phyloP scores from a whole-genome alignment of 208 protist genomes.

The Blastocrithidia nonstop region DNA sequence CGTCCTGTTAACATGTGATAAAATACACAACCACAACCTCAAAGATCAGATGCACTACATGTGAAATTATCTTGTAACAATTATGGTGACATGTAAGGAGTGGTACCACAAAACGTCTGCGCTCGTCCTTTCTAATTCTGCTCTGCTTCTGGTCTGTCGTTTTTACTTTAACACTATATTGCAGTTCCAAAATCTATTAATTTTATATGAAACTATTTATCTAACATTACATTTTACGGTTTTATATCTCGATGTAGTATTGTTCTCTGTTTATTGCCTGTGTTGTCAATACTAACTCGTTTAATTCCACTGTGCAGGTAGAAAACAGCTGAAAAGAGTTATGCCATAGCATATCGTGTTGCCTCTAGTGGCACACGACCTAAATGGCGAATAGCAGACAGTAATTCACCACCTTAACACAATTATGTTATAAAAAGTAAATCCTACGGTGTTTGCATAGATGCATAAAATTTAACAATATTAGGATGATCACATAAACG shows the following conservation, averaged over 20 bases:
- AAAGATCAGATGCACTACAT: constrained; percentile 87
- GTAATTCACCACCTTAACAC: constrained; percentile 75
- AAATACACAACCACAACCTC: constrained; percentile 86
- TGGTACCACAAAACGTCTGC: constrained; percentile 81
- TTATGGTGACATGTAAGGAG: constrained; percentile 91
- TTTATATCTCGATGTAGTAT: constrained; percentile 94
- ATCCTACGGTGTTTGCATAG: constrained; percentile 71
- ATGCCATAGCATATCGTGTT: constrained; percentile 70
- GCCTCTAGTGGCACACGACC: constrained; percentile 71
- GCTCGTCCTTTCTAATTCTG: constrained; percentile 27
- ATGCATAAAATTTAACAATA: constrained; percentile 70
- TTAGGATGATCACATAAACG: constrained; percentile 80
- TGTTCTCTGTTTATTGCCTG: constrained; percentile 2
- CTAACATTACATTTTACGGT: constrained; percentile 93
- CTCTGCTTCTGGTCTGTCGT: constrained; percentile 46
- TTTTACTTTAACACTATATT: constrained; percentile 50
- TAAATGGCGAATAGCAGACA: constrained; percentile 32
- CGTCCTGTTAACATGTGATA: constrained; percentile 81
- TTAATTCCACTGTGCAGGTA: constrained; percentile 89
- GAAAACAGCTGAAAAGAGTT: constrained; percentile 90
- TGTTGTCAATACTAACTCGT: neutral
- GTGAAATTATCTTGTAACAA: constrained; percentile 86
- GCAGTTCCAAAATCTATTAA: constrained; percentile 95
- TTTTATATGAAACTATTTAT: constrained; percentile 79
- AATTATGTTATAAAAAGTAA: constrained; percentile 78